A percentile compares a stretch with the other conserved stretches of the same genome.
These are phyloP conservation scores for Fusarium anguioides DNA, from an alignment of 2,329 filamentous ascomycete genomes.

Conservation along the genomic window DNA sequence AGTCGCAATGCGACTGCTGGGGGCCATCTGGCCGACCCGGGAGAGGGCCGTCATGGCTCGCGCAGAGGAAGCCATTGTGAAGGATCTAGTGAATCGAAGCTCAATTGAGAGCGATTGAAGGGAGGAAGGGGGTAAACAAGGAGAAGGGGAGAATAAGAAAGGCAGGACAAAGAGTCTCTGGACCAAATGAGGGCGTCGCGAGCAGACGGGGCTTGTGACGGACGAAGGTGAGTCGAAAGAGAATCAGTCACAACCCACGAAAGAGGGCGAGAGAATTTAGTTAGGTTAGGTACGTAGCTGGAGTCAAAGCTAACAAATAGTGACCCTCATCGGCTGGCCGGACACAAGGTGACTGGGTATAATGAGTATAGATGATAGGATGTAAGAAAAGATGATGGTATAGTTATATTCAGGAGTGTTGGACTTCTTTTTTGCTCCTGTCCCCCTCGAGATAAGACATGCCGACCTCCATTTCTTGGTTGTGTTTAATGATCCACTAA, in stretches of 20 bases:
- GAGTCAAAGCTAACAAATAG: constrained; percentile 19
- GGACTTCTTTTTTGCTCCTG: constrained; percentile 19
- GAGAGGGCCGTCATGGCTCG: constrained; percentile 55
- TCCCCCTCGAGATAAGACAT: constrained; percentile 33
- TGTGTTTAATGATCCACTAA: constrained; percentile 37
- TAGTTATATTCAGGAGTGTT: constrained; percentile 1
- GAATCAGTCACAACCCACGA: constrained; percentile 36
- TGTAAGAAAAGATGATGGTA: constrained; percentile 21
- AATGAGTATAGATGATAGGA: constrained; percentile 4
- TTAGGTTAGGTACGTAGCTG: constrained; percentile 39
- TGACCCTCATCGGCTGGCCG: constrained; percentile 29
- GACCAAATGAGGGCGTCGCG: constrained; percentile 35
- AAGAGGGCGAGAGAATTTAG: constrained; percentile 39
- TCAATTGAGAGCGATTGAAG: constrained; percentile 43
- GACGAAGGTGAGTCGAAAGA: constrained; percentile 40
- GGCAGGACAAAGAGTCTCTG: constrained; percentile 35
- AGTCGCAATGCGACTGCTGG: constrained; percentile 46
- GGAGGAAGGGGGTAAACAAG: constrained; percentile 2
- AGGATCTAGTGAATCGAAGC: constrained; percentile 36
- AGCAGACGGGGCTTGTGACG: constrained; percentile 34
- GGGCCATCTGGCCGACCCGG: constrained; percentile 47
- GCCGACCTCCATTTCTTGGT: constrained; percentile 30
- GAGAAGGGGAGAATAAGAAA: constrained; percentile 18
- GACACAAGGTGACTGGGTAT: constrained; percentile 21
- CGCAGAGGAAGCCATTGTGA: constrained; percentile 59